A percentile compares a stretch with the other conserved stretches of the same genome.
Conservation (phyloP, 164 flowering plant species). For the grape (Vitis vinifera) region DNA sequence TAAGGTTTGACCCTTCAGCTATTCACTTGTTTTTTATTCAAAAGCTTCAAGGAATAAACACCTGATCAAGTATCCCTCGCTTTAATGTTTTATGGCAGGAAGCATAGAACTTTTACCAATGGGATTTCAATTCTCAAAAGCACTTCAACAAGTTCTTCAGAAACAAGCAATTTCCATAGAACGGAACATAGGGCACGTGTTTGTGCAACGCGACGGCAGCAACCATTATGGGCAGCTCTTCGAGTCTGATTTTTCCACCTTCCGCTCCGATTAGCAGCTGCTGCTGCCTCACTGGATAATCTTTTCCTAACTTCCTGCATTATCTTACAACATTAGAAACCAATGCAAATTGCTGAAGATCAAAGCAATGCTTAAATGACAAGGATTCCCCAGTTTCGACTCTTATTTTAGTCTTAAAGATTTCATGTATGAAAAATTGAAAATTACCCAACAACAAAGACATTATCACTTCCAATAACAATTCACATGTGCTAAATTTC, state of each 20-base stretch:
- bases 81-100: neutral
- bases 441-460: neutral
- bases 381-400: neutral
- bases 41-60: neutral
- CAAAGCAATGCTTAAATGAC: neutral
- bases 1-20: no score
- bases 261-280: conserved; percentile 83
- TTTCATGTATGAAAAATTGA: neutral
- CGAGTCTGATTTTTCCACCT: conserved; percentile 98
- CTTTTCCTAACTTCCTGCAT: conserved; percentile 87
- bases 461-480: neutral
- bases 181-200: conserved; percentile 69
- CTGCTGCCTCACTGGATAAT: conserved; percentile 77
- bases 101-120: conserved; percentile 50
- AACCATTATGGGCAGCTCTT: conserved; percentile 96
- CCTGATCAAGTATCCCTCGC: neutral
- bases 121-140: conserved; percentile 67
- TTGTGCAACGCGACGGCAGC: conserved; percentile 92
- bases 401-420: neutral
- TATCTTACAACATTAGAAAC: neutral
- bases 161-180: conserved; percentile 79
- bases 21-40: neutral
- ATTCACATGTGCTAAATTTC: neutral
- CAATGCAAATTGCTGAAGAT: neutral
- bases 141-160: conserved; percentile 72